phyloP scores from a whole-genome alignment of 1,139 yeast genomes.

The Nakaseomyces nivariensis region DNA sequence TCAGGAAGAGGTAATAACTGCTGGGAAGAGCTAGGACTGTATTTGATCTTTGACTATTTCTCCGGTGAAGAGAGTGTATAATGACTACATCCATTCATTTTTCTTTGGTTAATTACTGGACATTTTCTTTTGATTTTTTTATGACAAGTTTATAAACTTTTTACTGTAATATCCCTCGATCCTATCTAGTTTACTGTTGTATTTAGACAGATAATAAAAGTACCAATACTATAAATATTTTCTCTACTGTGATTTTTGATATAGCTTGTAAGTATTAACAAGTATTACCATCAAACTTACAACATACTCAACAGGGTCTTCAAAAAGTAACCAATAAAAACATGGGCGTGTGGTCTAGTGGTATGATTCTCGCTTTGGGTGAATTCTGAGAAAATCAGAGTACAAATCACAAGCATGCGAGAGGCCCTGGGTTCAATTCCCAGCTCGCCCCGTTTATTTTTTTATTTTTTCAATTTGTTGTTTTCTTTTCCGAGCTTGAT shows the following conservation, averaged over 20 bases:
- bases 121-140: not conserved
- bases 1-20: not conserved
- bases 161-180: not conserved
- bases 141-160: not conserved
- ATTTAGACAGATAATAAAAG: not conserved
- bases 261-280: no score
- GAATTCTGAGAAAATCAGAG: slow-evolving; percentile 1
- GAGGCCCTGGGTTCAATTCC: slow-evolving; percentile 8
- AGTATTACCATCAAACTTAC: no score
- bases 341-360: slow-evolving; percentile 7
- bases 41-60: not conserved
- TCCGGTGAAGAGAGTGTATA: not conserved
- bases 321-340: not conserved
- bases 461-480: not conserved
- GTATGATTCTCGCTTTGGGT: slow-evolving; percentile 8
- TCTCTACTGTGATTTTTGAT: no score
- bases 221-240: not conserved
- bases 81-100: not conserved
- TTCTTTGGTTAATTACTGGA: not conserved
- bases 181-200: not conserved
- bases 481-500: no score
- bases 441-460: slow-evolving; percentile 6
- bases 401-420: slow-evolving; percentile 6
- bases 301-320: no score
- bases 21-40: not conserved